phyloP scores from a whole-genome alignment of 2,329 filamentous ascomycete genomes.

The Zymoseptoria pseudotritici region DNA sequence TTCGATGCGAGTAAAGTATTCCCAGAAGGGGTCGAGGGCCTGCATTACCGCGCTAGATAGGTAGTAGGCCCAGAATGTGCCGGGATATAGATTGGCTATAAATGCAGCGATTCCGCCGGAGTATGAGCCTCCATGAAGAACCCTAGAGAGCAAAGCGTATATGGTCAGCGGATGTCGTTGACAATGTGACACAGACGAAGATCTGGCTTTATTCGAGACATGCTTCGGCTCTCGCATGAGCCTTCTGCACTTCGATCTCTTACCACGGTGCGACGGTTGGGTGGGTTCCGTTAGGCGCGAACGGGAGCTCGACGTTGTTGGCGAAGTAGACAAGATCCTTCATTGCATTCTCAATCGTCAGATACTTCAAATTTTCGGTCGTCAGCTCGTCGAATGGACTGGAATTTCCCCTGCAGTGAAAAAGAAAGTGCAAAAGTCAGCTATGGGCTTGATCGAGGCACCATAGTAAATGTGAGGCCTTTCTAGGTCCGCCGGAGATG shows the following conservation, averaged over 20 bases:
- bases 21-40: constrained; percentile 50
- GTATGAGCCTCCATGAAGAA: constrained; percentile 47
- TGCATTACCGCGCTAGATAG: constrained; percentile 50
- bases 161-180: too few relatives aligned
- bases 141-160: too few relatives aligned
- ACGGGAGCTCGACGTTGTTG: constrained; percentile 46
- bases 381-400: constrained; percentile 46
- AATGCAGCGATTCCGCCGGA: constrained; percentile 50
- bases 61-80: constrained; percentile 55
- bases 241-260: too few relatives aligned
- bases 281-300: constrained; percentile 44
- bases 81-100: constrained; percentile 46
- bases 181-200: too few relatives aligned
- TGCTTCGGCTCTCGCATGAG: too few relatives aligned
- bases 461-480: too few relatives aligned
- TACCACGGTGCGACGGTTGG: constrained; percentile 51
- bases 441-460: too few relatives aligned
- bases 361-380: constrained; percentile 47
- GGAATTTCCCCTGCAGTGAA: constrained; percentile 44
- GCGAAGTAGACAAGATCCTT: constrained; percentile 50
- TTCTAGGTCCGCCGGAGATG: too few relatives aligned
- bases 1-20: constrained; percentile 52
- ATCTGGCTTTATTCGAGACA: too few relatives aligned
- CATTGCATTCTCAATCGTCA: constrained; percentile 49
- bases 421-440: too few relatives aligned